phyloP scores from a whole-genome alignment of 805 yeast genomes.

The Starmerella gropengiesseri region DNA sequence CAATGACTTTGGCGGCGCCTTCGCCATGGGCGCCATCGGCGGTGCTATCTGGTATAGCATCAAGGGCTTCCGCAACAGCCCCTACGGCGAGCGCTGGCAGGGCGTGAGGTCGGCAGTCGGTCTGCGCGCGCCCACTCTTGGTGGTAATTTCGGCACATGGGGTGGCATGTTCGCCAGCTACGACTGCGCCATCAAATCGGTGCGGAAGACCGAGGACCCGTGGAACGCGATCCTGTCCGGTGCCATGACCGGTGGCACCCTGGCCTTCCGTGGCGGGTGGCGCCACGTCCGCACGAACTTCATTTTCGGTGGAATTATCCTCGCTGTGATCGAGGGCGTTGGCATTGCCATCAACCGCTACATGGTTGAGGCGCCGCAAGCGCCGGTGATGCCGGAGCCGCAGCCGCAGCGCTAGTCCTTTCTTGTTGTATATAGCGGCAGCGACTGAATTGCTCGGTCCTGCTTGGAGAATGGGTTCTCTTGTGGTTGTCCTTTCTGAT shows the following conservation, averaged over 20 bases:
- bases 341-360: slow-evolving; percentile 91
- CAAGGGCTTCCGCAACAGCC: slow-evolving; percentile 96
- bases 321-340: slow-evolving; percentile 96
- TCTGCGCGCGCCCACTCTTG: slow-evolving; percentile 95
- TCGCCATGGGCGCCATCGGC: slow-evolving; percentile 98
- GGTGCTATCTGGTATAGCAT: slow-evolving; percentile 99
- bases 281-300: slow-evolving; percentile 93
- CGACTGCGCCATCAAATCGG: slow-evolving; percentile 90
- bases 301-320: slow-evolving; percentile 90
- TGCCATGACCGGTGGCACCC: slow-evolving; percentile 93
- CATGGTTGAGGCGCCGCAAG: slow-evolving; percentile 58
- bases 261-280: slow-evolving; percentile 98
- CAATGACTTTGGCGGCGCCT: slow-evolving; percentile 98
- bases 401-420: slow-evolving; percentile 8
- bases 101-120: slow-evolving; percentile 87
- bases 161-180: slow-evolving; percentile 95
- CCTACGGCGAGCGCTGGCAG: slow-evolving; percentile 80
- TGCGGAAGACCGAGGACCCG: slow-evolving; percentile 96
- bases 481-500: background rate
- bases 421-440: background rate
- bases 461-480: slow-evolving; percentile 1
- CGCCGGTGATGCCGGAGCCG: slow-evolving; percentile 29
- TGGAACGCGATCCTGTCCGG: slow-evolving; percentile 98
- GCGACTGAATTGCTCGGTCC: background rate
- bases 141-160: slow-evolving; percentile 99